phyloP scores from a whole-genome alignment of 169 alveolate species.

The Plasmodium malariae region DNA sequence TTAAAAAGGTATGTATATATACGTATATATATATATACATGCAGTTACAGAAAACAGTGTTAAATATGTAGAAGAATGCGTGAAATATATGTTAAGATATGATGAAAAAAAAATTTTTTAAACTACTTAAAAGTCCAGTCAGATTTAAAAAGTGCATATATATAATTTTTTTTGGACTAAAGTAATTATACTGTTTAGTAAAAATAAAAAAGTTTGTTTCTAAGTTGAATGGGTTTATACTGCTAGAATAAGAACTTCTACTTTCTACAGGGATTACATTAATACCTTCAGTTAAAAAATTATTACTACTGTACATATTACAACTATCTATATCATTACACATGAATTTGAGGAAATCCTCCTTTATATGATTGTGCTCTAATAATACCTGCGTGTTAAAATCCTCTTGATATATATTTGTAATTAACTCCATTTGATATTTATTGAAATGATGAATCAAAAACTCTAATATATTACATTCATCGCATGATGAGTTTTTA shows the following conservation, averaged over 20 bases:
- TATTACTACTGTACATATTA: slow-evolving; percentile 21
- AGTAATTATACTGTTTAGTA: slow-evolving; percentile 10
- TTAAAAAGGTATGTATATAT: slow-evolving; percentile 1
- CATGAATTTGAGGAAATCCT: slow-evolving; percentile 42
- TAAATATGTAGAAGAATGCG: no score
- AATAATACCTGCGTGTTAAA: slow-evolving; percentile 2
- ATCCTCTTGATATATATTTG: slow-evolving; percentile 3
- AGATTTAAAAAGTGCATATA: slow-evolving; percentile 35
- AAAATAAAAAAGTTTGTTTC: slow-evolving; percentile 23
- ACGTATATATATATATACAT: not conserved
- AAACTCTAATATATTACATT: slow-evolving; percentile 55
- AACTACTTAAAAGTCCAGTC: slow-evolving; percentile 46
- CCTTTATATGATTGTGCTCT: slow-evolving; percentile 31
- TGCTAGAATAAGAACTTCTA: not conserved
- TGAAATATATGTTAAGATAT: not conserved
- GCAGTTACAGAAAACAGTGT: no score
- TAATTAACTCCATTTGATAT: slow-evolving; percentile 29
- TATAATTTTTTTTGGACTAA: slow-evolving; percentile 9
- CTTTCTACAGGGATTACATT: not conserved
- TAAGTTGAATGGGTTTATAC: slow-evolving; percentile 16
- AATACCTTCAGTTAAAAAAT: slow-evolving; percentile 4
- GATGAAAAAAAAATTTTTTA: not conserved
- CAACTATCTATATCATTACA: slow-evolving; percentile 21
- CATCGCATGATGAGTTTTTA: not conserved
- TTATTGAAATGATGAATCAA: slow-evolving; percentile 52